Percentiles rank a stretch among this genome's conserved stretches.
Evolutionary conservation across 2,329 filamentous ascomycete genomes (phyloP).

Genomic region (Rachicladosporium sp.): DNA sequence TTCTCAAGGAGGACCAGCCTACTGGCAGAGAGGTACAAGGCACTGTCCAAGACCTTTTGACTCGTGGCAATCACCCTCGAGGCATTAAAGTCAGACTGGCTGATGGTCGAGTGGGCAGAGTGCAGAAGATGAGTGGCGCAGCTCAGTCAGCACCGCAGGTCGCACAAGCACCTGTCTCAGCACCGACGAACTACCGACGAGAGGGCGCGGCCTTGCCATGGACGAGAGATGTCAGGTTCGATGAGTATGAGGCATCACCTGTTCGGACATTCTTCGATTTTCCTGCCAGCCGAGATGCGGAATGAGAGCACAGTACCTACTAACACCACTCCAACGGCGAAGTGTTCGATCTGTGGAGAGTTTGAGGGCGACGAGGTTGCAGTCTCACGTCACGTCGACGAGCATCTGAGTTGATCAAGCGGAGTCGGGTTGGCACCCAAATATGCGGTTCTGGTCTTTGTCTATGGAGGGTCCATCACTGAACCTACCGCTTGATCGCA

Average conservation of each 20-base stretch:
- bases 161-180: background rate
- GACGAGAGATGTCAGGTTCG: slow-evolving; percentile 6
- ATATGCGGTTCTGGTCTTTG: too few species aligned
- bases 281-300: slow-evolving; percentile 15
- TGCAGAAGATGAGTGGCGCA: slow-evolving; percentile 46
- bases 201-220: slow-evolving; percentile 3
- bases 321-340: slow-evolving; percentile 15
- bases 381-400: slow-evolving; percentile 54
- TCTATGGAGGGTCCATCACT: too few species aligned
- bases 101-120: slow-evolving; percentile 61
- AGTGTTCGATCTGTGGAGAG: slow-evolving; percentile 52
- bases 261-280: slow-evolving; percentile 19
- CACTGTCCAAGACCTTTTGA: slow-evolving; percentile 54
- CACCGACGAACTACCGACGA: slow-evolving; percentile 1
- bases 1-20: slow-evolving; percentile 64
- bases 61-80: slow-evolving; percentile 59
- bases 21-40: slow-evolving; percentile 61
- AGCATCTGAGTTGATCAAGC: slow-evolving; percentile 35
- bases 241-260: slow-evolving; percentile 12
- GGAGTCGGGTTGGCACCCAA: too few species aligned
- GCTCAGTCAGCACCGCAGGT: background rate
- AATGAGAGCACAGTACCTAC: slow-evolving; percentile 13
- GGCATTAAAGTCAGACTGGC: slow-evolving; percentile 67
- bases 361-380: slow-evolving; percentile 59
- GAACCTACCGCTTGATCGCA: too few species aligned